Evolutionary conservation across 176 grass and related monocot genomes (phyloP).

Genomic region (Avena sativa): DNA sequence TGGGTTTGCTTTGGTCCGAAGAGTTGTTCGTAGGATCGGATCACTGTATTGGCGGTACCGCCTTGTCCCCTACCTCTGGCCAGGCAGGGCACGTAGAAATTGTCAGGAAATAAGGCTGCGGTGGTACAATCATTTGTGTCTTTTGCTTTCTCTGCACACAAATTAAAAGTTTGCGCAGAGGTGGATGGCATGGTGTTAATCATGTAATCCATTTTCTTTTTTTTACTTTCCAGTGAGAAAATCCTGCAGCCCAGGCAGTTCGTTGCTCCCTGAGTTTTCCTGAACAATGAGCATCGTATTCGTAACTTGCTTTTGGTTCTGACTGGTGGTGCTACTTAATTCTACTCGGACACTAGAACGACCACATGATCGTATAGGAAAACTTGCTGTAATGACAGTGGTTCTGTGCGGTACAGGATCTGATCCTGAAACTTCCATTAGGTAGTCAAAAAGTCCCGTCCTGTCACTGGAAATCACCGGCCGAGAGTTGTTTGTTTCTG

Average conservation of each 20-base stretch:
- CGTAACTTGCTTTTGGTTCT: no score
- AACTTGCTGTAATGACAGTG: neutral
- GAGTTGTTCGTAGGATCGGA: slow-evolving; percentile 45
- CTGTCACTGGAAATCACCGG: slow-evolving; percentile 23
- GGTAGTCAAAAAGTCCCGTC: slow-evolving; percentile 34
- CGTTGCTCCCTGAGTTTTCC: no score
- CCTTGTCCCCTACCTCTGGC: slow-evolving; percentile 8
- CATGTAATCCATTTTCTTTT: neutral
- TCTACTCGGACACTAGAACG: neutral
- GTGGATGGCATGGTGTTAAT: slow-evolving; percentile 37
- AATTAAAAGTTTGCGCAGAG: neutral
- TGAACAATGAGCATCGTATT: no score
- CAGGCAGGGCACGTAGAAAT: slow-evolving; percentile 21
- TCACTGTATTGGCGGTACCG: slow-evolving; percentile 26
- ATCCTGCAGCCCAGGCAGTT: no score
- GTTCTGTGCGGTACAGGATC: neutral
- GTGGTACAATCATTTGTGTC: slow-evolving; percentile 32
- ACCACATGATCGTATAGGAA: neutral
- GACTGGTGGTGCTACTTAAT: no score
- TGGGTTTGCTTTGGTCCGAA: slow-evolving; percentile 45
- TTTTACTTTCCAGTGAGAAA: no score
- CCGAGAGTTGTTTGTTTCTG: slow-evolving; percentile 16
- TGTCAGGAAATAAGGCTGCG: slow-evolving; percentile 46
- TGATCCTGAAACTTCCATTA: slow-evolving; percentile 38
- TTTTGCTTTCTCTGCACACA: slow-evolving; percentile 5